phyloP scores from a whole-genome alignment of 805 yeast genomes.

The Lipomyces oligophaga region DNA sequence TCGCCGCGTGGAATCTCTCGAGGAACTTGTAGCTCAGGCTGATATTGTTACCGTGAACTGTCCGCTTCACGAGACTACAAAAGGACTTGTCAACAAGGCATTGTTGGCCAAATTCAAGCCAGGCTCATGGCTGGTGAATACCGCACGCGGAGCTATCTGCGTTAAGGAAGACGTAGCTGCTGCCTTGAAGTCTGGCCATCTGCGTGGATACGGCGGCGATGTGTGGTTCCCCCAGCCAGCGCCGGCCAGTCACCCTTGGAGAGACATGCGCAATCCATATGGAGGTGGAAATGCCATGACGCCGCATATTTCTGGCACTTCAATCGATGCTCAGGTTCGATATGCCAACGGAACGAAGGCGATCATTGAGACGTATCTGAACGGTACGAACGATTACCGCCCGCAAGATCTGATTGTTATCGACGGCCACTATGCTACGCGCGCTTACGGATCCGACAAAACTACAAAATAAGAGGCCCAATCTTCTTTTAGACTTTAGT shows the following conservation, averaged over 20 bases:
- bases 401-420: constrained; percentile 73
- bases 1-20: constrained; percentile 55
- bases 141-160: constrained; percentile 80
- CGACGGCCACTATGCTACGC: constrained; percentile 69
- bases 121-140: constrained; percentile 71
- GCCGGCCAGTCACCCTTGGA: constrained; percentile 74
- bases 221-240: constrained; percentile 87
- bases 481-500: not conserved
- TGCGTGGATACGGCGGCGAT: constrained; percentile 81
- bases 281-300: constrained; percentile 84
- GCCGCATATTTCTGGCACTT: constrained; percentile 76
- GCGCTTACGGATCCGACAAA: constrained; percentile 54
- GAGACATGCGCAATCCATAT: constrained; percentile 58
- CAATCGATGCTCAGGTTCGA: constrained; percentile 73
- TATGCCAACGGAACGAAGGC: constrained; percentile 66
- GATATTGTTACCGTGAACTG: constrained; percentile 75
- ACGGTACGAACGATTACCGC: constrained; percentile 61
- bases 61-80: constrained; percentile 68
- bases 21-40: constrained; percentile 57
- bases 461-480: too few relatives aligned
- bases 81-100: constrained; percentile 64
- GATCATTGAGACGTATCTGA: constrained; percentile 60
- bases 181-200: constrained; percentile 63
- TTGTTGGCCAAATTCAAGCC: constrained; percentile 64
- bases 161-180: constrained; percentile 70